Conservation (phyloP, 2,329 filamentous ascomycete genomes). For the Orbilia javanica region DNA sequence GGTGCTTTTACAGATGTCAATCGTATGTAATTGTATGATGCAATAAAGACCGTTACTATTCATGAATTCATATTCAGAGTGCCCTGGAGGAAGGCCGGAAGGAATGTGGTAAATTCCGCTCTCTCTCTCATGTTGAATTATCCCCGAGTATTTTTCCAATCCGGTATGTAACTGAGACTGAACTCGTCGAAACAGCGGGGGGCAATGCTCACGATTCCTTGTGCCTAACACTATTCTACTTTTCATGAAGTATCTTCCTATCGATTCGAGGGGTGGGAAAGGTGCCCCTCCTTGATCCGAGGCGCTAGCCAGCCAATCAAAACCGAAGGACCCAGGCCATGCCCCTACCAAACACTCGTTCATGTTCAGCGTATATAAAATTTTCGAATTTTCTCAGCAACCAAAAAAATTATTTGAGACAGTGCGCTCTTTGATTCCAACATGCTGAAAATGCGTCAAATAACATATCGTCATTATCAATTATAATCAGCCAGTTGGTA, state of each 20-base stretch:
- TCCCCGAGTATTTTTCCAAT: not conserved
- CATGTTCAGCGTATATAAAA: constrained; percentile 4
- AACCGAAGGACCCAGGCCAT: constrained; percentile 7
- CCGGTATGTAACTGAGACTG: constrained; percentile 26
- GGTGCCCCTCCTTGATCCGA: constrained; percentile 13
- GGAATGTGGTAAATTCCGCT: constrained; percentile 54
- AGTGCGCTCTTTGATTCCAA: not conserved
- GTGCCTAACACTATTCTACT: not conserved
- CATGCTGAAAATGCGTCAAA: not conserved
- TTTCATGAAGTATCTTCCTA: not conserved
- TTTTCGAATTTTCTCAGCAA: constrained; percentile 24
- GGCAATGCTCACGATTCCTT: constrained; percentile 4
- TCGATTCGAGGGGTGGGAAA: constrained; percentile 4
- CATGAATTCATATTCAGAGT: constrained; percentile 27
- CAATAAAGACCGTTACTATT: constrained; percentile 33
- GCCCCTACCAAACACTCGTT: not conserved
- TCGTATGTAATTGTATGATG: constrained; percentile 33
- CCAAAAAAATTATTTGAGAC: constrained; percentile 16
- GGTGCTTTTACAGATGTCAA: not conserved
- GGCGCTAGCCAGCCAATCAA: constrained; percentile 23
- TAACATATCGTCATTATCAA: constrained; percentile 11
- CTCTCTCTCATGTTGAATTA: not conserved
- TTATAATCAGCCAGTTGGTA: constrained; percentile 20
- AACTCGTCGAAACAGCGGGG: constrained; percentile 1
- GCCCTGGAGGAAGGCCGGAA: constrained; percentile 2